Evolutionary conservation across 2,329 filamentous ascomycete species (phyloP).

Genomic region (Fusarium siculi): DNA sequence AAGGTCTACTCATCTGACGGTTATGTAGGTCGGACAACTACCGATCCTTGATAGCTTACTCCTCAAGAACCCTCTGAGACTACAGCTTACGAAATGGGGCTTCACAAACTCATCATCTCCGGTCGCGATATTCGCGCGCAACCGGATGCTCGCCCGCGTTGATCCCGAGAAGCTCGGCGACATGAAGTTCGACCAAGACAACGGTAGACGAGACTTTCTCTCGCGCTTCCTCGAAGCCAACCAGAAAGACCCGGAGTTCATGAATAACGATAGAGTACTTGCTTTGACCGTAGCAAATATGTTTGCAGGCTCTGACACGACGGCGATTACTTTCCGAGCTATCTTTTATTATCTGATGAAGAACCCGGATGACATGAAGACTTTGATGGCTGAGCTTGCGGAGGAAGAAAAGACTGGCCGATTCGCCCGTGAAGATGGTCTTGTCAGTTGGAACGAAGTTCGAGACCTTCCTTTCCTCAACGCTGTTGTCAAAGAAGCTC

Average conservation of each 20-base stretch:
- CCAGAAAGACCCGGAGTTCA: constrained; percentile 20
- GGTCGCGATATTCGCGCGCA: neutral
- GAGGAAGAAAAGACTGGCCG: constrained; percentile 61
- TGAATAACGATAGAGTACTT: constrained; percentile 15
- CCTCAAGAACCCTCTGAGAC: constrained; percentile 3
- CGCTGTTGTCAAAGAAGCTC: constrained; percentile 80
- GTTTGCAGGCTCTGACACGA: constrained; percentile 35
- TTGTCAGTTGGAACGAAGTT: constrained; percentile 74
- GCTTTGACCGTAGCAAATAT: constrained; percentile 29
- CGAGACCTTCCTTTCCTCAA: constrained; percentile 79
- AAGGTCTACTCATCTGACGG: neutral
- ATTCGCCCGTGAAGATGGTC: constrained; percentile 60
- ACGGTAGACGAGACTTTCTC: constrained; percentile 3
- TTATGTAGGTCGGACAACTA: constrained; percentile 2
- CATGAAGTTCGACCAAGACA: neutral
- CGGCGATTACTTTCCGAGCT: constrained; percentile 22
- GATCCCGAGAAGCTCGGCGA: neutral
- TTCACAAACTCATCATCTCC: constrained; percentile 1
- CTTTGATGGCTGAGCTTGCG: constrained; percentile 71
- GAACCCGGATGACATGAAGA: constrained; percentile 50
- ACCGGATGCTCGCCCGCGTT: neutral
- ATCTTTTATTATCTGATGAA: constrained; percentile 30
- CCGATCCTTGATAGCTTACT: neutral
- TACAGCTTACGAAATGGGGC: neutral
- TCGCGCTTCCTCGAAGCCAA: constrained; percentile 23